These are phyloP conservation scores for Boletus subcaerulescens DNA, from an alignment of 768 basidiomycete species.

Conservation along the genomic window DNA sequence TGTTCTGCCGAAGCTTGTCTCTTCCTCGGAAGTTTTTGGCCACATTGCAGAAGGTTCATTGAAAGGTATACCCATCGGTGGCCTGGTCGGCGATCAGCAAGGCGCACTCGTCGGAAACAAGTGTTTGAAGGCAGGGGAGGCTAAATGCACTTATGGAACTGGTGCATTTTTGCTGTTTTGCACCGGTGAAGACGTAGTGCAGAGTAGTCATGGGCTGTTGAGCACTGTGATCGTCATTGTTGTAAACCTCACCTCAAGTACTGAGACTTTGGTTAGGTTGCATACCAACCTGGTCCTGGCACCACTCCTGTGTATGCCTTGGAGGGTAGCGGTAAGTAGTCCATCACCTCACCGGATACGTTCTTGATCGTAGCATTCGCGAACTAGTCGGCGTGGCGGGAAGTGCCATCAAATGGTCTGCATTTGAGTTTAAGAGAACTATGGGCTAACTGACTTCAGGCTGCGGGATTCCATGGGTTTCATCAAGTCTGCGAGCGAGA, in stretches of 20 bases:
- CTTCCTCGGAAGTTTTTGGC: constrained; percentile 92
- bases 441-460: constrained; percentile 37
- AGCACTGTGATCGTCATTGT: constrained; percentile 60
- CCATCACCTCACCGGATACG: not conserved
- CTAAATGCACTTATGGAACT: constrained; percentile 98
- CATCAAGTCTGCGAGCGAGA: constrained; percentile 76
- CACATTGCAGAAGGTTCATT: constrained; percentile 63
- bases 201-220: constrained; percentile 82
- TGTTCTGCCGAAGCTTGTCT: constrained; percentile 83
- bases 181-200: constrained; percentile 83
- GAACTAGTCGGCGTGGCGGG: constrained; percentile 85
- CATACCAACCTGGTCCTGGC: constrained; percentile 80
- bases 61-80: constrained; percentile 80
- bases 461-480: constrained; percentile 86
- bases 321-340: constrained; percentile 85
- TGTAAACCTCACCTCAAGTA: not conserved
- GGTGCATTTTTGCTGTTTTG: constrained; percentile 96
- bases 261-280: constrained; percentile 51
- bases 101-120: constrained; percentile 96
- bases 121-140: constrained; percentile 85
- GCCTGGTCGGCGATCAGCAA: constrained; percentile 97
- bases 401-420: constrained; percentile 87
- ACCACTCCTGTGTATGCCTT: constrained; percentile 86
- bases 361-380: not conserved
- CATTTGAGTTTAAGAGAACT: not conserved